phyloP scores from a whole-genome alignment of 2,329 filamentous ascomycete genomes.

The Colletotrichum higginsianum region DNA sequence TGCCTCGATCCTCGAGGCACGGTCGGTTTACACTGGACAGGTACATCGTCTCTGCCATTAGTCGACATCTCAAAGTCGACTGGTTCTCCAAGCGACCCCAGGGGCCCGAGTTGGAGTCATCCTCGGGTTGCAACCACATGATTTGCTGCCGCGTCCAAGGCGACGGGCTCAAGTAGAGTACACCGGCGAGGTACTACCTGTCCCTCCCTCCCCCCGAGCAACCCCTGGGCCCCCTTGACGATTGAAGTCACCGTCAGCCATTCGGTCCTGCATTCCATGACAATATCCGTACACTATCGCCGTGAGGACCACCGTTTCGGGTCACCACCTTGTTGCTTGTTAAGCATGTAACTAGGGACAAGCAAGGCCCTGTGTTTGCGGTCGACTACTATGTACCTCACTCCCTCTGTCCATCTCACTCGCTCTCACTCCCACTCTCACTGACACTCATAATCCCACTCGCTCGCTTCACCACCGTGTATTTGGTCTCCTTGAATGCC shows the following conservation, averaged over 20 bases:
- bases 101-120: conserved; percentile 30
- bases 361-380: conserved; percentile 12
- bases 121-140: conserved; percentile 35
- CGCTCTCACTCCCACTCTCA: no score
- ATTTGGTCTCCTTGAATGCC: conserved; percentile 16
- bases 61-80: not conserved
- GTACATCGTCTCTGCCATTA: not conserved
- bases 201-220: not conserved
- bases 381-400: conserved; percentile 5
- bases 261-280: conserved; percentile 25
- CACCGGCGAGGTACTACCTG: conserved; percentile 30
- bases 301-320: conserved; percentile 27
- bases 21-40: no score
- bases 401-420: no score
- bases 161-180: conserved; percentile 24
- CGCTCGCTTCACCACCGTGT: not conserved
- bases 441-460: not conserved
- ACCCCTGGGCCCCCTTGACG: not conserved
- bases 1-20: no score
- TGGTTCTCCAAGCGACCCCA: conserved; percentile 24
- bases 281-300: conserved; percentile 20
- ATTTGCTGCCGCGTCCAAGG: conserved; percentile 30
- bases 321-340: conserved; percentile 15
- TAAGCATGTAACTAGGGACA: not conserved
- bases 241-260: conserved; percentile 10